Conservation (phyloP, 768 basidiomycete species). For the Gloeostereum incarnatum region DNA sequence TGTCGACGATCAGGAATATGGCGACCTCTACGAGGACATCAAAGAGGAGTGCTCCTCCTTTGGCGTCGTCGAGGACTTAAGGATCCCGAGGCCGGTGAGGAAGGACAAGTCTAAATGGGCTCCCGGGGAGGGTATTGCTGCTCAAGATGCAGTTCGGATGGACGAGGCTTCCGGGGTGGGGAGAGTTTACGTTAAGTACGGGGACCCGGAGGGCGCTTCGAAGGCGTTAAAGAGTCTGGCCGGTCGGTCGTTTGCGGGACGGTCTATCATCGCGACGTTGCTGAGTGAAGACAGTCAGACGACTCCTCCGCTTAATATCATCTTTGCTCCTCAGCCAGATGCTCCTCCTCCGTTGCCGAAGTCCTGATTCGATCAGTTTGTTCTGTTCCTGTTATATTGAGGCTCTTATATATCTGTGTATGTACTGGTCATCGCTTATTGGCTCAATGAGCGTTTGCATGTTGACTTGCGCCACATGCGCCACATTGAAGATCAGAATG, state of each 20-base stretch:
- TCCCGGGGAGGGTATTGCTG: conserved; percentile 49
- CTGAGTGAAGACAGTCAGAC: conserved; percentile 79
- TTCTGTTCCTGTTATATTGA: no score
- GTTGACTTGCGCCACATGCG: no score
- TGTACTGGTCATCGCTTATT: no score
- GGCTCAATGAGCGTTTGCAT: no score
- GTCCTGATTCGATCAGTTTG: no score
- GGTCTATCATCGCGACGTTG: conserved; percentile 81
- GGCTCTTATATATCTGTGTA: no score
- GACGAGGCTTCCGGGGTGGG: conserved; percentile 94
- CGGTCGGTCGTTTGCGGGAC: conserved; percentile 79
- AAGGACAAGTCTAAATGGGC: conserved; percentile 78
- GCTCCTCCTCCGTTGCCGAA: conserved; percentile 71
- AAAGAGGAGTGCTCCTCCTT: conserved; percentile 82
- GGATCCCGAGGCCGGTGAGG: conserved; percentile 84
- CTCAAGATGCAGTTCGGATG: conserved; percentile 56
- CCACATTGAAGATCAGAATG: no score
- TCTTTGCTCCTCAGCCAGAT: conserved; percentile 79
- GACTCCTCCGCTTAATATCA: conserved; percentile 71
- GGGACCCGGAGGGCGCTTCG: conserved; percentile 47
- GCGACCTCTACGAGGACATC: conserved; percentile 91
- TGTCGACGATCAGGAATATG: conserved; percentile 83
- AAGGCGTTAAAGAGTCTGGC: conserved; percentile 80
- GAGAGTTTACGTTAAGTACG: conserved; percentile 90
- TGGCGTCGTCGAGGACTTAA: conserved; percentile 75